phyloP scores from a whole-genome alignment of 345 rosid species.

The Raphanus sativus region DNA sequence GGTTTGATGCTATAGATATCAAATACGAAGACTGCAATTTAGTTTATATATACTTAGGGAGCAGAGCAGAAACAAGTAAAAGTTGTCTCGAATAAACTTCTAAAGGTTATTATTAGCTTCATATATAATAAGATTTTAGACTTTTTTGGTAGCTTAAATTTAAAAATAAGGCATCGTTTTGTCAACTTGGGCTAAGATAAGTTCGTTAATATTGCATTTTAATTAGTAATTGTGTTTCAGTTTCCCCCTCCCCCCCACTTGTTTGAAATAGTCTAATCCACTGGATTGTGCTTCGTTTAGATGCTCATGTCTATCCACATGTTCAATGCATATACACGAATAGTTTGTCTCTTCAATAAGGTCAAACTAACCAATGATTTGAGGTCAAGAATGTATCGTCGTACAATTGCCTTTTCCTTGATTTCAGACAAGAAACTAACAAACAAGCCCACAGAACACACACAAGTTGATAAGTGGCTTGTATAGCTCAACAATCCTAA shows the following conservation, averaged over 20 bases:
- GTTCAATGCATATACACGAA: conserved; percentile 14
- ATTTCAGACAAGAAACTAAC: conserved; percentile 21
- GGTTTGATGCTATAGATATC: background rate
- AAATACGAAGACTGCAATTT: background rate
- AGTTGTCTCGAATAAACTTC: background rate
- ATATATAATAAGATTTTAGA: background rate
- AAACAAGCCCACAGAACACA: background rate
- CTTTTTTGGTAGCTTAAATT: background rate
- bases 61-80: background rate
- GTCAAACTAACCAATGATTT: conserved; percentile 23
- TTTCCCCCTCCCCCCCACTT: background rate
- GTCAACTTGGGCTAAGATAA: conserved; percentile 1
- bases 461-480: conserved; percentile 1
- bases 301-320: conserved; percentile 17
- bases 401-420: conserved; percentile 18
- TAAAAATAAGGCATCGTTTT: background rate
- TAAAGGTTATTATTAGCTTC: background rate
- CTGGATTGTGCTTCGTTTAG: conserved; percentile 3
- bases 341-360: conserved; percentile 20
- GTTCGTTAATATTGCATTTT: background rate
- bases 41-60: conserved; percentile 10
- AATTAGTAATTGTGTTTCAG: background rate
- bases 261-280: conserved; percentile 14
- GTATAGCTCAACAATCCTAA: background rate
- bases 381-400: conserved; percentile 10